Base-by-base conservation (phyloP, 805 yeast species). In the Candida maesae region DNA sequence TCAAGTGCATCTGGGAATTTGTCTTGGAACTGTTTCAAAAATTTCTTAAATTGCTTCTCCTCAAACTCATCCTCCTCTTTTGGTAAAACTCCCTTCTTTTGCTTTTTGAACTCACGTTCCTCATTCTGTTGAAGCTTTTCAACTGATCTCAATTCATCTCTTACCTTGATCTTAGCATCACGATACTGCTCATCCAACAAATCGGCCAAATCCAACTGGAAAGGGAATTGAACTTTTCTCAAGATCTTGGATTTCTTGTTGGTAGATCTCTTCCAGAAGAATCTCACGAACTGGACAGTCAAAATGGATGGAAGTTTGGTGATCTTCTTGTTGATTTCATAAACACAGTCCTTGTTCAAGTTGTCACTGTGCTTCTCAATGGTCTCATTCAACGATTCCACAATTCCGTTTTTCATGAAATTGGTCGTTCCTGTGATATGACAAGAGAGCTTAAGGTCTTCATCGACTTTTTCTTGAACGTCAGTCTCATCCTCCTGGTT, bases 191-290 rank as follows among this genome's bases (percentile, higher is more conserved):
- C 89, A 44, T 89, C 89, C 53, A 93, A 72, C 67, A 90, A 68
- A 58, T 90, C 97, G 14, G 90, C 76, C 29, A 88, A 71, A 61
- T 93, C 99, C 43, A 91, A 69, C 63, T 86, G 93, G 65, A 89
- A 85, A 31, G 99, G 99, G 67, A 93, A 93, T 49, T 82, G 85
- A 19, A 93, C 99, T 66, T 84, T 88, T 61, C 99, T 81, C 61
- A 93, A 72, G 59, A 93, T 93, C 66, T 93, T 93, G 15, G 96
- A 84, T 68, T 93, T 93, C 65, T 84, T 85, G 50, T 78, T 78
- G 4, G 95, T 85, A 43, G 91, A 95, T 59, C 91, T 78, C 60
- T 91, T 86, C 99, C 99, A 93, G 64, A 80, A 93, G 61, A 93
- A 93, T 58, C 99, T 77, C 47, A 93, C 93, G 65, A 85, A 93